Evolutionary conservation across 768 basidiomycete species (phyloP).

Genomic region (Mycena vulgaris): DNA sequence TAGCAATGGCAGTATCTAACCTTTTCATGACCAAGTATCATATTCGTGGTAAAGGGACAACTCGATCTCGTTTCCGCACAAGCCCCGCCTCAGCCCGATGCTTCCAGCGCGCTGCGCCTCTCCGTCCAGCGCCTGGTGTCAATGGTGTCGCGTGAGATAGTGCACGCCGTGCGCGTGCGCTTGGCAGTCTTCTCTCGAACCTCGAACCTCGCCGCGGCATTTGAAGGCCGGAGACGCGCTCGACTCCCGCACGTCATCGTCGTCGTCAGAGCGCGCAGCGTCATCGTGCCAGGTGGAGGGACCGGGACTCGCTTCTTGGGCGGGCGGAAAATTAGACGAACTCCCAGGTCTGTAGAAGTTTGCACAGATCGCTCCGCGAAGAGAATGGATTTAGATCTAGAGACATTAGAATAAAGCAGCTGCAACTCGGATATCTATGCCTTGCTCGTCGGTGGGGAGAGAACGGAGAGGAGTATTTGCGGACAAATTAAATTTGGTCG

Average conservation of each 20-base stretch:
- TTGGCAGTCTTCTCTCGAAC: neutral
- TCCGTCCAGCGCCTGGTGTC: neutral
- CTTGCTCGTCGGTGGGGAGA: too few species aligned
- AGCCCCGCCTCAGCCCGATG: neutral
- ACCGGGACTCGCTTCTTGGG: neutral
- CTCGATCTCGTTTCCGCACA: neutral
- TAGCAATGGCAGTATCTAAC: neutral
- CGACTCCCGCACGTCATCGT: neutral
- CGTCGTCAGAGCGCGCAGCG: neutral
- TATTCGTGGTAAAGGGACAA: neutral
- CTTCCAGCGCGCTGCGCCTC: neutral
- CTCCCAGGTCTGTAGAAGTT: too few species aligned
- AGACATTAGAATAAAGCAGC: too few species aligned
- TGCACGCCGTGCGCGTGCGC: neutral
- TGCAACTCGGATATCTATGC: too few species aligned
- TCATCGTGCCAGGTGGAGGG: conserved; percentile 3
- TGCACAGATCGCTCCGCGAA: too few species aligned
- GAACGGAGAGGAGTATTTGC: too few species aligned
- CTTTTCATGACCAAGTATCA: neutral
- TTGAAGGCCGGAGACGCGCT: neutral
- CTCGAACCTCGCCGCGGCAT: neutral
- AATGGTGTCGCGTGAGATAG: neutral
- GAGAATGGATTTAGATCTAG: too few species aligned
- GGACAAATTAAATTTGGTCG: too few species aligned
- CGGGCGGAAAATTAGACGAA: neutral